phyloP scores from a whole-genome alignment of 1,284 basidiomycete genomes.

The Trametes sp. region DNA sequence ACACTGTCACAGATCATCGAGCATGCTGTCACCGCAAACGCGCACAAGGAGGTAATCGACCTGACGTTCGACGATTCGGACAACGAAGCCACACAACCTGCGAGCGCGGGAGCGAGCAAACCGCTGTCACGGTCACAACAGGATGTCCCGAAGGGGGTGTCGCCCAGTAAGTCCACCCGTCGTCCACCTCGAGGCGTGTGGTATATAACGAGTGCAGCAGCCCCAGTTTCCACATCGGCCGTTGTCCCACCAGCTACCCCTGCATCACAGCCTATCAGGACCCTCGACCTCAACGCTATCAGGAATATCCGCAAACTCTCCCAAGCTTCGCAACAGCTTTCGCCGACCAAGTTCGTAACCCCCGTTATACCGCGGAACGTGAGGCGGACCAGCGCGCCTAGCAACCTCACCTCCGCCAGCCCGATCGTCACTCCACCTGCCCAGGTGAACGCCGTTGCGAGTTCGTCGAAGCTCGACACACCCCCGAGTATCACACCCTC shows the following conservation, averaged over 20 bases:
- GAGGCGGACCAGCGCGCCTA: conserved; percentile 2
- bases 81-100: not conserved
- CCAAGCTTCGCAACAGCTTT: not conserved
- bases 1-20: conserved; percentile 28
- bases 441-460: not conserved
- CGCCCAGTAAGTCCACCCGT: not conserved
- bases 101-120: not conserved
- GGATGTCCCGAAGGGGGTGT: not conserved
- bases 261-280: conserved; percentile 11
- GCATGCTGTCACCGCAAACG: conserved; percentile 16
- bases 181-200: not conserved
- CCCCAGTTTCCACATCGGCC: not conserved
- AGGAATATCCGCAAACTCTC: conserved; percentile 13
- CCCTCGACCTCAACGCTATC: conserved; percentile 19
- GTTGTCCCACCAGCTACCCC: not conserved
- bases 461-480: not conserved
- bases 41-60: conserved; percentile 25
- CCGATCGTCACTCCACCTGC: not conserved
- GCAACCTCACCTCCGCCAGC: not conserved
- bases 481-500: not conserved
- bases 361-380: conserved; percentile 13
- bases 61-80: conserved; percentile 28
- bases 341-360: not conserved
- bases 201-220: not conserved
- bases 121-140: not conserved